phyloP scores from a whole-genome alignment of 768 basidiomycete genomes.

The Lactarius sanguifluus region DNA sequence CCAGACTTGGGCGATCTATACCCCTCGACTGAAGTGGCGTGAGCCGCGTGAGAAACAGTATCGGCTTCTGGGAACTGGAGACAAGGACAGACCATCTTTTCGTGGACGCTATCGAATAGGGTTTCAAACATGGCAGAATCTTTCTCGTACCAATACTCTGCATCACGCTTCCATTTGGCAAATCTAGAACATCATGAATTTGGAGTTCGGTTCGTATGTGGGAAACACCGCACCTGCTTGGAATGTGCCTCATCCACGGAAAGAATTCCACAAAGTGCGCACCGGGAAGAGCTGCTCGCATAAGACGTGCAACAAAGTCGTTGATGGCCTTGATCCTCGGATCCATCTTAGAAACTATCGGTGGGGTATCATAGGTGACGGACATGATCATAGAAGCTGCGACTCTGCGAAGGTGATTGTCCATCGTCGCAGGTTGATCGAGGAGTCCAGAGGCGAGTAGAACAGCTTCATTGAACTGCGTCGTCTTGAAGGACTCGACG shows the following conservation, averaged over 20 bases:
- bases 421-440: background rate
- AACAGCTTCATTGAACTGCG: conserved; percentile 14
- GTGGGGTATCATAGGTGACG: conserved; percentile 20
- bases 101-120: conserved; percentile 11
- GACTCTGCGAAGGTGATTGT: background rate
- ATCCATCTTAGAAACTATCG: conserved; percentile 6
- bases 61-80: no score
- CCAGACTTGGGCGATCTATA: conserved; percentile 4
- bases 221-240: background rate
- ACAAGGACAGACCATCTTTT: conserved; percentile 1
- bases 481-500: background rate
- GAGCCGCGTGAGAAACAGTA: background rate
- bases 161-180: conserved; percentile 25
- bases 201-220: no score
- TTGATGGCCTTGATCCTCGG: background rate
- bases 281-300: conserved; percentile 11
- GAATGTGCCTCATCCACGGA: conserved; percentile 24
- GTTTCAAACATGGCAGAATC: conserved; percentile 13
- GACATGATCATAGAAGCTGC: conserved; percentile 21
- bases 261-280: conserved; percentile 21
- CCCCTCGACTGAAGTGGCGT: background rate
- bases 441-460: conserved; percentile 7
- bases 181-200: background rate
- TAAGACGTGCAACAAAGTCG: background rate
- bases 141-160: conserved; percentile 3